A percentile compares a stretch with the other conserved stretches of the same genome.
phyloP scores from a whole-genome alignment of 2,329 filamentous ascomycete genomes.

The Dothistroma pini region DNA sequence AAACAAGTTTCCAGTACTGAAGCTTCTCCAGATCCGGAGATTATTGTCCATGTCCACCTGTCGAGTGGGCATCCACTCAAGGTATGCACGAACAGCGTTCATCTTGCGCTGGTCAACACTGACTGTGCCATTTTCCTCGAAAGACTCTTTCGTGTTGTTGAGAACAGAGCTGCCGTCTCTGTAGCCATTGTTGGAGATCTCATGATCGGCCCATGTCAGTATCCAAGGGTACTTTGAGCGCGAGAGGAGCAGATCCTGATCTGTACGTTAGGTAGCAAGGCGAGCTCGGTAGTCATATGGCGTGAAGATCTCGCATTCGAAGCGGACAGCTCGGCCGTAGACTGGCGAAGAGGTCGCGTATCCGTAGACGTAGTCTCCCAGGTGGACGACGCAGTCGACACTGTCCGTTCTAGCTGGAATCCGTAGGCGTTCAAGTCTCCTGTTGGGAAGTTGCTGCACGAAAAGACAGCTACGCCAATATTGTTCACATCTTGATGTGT shows the following conservation, averaged over 20 bases:
- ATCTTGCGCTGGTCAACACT: constrained; percentile 45
- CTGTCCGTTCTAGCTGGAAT: constrained; percentile 31
- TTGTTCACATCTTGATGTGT: constrained; percentile 25
- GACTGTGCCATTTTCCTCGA: constrained; percentile 39
- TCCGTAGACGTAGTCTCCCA: constrained; percentile 46
- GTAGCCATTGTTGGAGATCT: constrained; percentile 42
- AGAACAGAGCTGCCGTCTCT: constrained; percentile 39
- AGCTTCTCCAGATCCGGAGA: constrained; percentile 42
- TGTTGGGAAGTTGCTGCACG: constrained; percentile 27
- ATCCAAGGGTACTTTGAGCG: constrained; percentile 45
- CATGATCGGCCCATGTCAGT: constrained; percentile 39
- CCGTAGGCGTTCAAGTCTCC: constrained; percentile 31
- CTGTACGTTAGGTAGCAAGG: constrained; percentile 41
- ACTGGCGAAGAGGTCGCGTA: constrained; percentile 36
- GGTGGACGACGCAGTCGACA: constrained; percentile 40
- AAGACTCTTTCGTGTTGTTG: constrained; percentile 45
- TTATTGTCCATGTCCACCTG: constrained; percentile 46
- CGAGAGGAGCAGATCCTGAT: constrained; percentile 39
- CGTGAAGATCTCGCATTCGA: constrained; percentile 39
- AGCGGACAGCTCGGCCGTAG: constrained; percentile 26
- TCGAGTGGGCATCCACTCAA: constrained; percentile 44
- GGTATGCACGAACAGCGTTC: constrained; percentile 44
- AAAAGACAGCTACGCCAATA: constrained; percentile 28
- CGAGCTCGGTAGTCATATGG: constrained; percentile 46
- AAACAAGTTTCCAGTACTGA: constrained; percentile 41